Conservation (phyloP, 2,329 filamentous ascomycete species). For the Phoma sp. region DNA sequence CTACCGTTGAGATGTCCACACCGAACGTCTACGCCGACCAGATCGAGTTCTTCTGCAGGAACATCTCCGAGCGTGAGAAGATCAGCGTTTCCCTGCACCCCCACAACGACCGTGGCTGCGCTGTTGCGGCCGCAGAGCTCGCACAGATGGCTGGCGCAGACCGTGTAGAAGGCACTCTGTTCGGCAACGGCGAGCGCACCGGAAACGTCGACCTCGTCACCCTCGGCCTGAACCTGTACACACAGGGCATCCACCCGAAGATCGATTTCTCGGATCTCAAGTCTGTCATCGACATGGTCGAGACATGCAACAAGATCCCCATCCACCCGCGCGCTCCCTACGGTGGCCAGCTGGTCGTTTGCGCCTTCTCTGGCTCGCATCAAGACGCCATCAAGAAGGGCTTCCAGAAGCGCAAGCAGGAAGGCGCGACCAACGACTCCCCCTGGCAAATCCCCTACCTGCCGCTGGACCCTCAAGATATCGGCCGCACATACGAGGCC, state of each 20-base stretch:
- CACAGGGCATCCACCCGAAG: conserved; percentile 82
- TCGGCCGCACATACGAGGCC: conserved; percentile 95
- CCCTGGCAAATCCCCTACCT: conserved; percentile 89
- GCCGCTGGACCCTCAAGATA: conserved; percentile 89
- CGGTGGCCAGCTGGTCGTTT: conserved; percentile 88
- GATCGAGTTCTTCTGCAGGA: conserved; percentile 91
- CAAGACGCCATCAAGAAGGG: conserved; percentile 96
- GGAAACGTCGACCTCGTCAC: conserved; percentile 96
- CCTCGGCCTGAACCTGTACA: conserved; percentile 90
- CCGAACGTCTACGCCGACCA: conserved; percentile 96
- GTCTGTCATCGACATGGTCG: conserved; percentile 84
- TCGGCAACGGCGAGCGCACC: conserved; percentile 93
- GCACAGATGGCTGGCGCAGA: conserved; percentile 97
- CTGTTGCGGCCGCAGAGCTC: conserved; percentile 86
- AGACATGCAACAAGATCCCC: conserved; percentile 93
- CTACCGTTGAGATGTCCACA: conserved; percentile 93
- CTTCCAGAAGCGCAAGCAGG: conserved; percentile 72
- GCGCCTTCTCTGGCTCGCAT: conserved; percentile 88
- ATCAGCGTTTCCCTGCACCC: conserved; percentile 89
- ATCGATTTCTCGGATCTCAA: conserved; percentile 93
- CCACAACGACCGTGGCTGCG: conserved; percentile 93
- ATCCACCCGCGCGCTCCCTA: conserved; percentile 90
- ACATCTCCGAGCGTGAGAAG: conserved; percentile 85
- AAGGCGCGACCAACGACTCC: conserved; percentile 65
- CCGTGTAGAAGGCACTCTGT: conserved; percentile 90